A percentile compares a stretch with the other conserved stretches of the same genome.
These are phyloP conservation scores for Monascus purpureus DNA, from an alignment of 495 filamentous ascomycete genomes.

Conservation along the genomic window DNA sequence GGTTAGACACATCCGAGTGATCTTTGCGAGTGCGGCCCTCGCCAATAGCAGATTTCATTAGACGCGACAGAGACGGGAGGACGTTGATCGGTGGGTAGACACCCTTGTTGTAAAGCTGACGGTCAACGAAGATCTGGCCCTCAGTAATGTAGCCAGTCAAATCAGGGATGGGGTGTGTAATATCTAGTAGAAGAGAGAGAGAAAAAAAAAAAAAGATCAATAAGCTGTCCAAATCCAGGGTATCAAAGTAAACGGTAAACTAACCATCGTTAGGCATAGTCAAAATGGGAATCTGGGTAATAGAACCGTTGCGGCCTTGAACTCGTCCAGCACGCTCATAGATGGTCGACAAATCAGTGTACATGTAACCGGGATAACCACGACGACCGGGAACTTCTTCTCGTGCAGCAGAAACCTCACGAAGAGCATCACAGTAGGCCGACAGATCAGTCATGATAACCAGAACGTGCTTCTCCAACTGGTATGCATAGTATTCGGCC, in stretches of 20 bases:
- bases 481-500: slow-evolving; percentile 99
- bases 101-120: slow-evolving; percentile 88
- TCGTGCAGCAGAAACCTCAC: slow-evolving; percentile 92
- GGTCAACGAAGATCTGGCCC: slow-evolving; percentile 96
- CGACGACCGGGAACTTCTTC: slow-evolving; percentile 99
- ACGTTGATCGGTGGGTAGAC: slow-evolving; percentile 99
- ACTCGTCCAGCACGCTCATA: slow-evolving; percentile 99
- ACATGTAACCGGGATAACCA: slow-evolving; percentile 99
- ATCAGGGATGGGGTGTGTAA: slow-evolving; percentile 98
- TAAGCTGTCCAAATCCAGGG: too few species aligned
- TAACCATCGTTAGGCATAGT: slow-evolving; percentile 97
- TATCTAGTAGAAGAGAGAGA: slow-evolving; percentile 43
- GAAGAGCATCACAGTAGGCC: slow-evolving; percentile 95
- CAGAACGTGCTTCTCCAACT: slow-evolving; percentile 98
- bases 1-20: slow-evolving; percentile 96
- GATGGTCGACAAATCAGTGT: slow-evolving; percentile 99
- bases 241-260: slow-evolving; percentile 4
- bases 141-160: slow-evolving; percentile 98
- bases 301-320: slow-evolving; percentile 90
- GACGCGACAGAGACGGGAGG: slow-evolving; percentile 90
- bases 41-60: slow-evolving; percentile 99
- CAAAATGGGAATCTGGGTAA: slow-evolving; percentile 97
- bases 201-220: too few species aligned
- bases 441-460: slow-evolving; percentile 98
- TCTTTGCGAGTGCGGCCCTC: slow-evolving; percentile 91